Base-by-base conservation (phyloP, 192 early-diverging fungal species). In the Cladochytrium replicatum region DNA sequence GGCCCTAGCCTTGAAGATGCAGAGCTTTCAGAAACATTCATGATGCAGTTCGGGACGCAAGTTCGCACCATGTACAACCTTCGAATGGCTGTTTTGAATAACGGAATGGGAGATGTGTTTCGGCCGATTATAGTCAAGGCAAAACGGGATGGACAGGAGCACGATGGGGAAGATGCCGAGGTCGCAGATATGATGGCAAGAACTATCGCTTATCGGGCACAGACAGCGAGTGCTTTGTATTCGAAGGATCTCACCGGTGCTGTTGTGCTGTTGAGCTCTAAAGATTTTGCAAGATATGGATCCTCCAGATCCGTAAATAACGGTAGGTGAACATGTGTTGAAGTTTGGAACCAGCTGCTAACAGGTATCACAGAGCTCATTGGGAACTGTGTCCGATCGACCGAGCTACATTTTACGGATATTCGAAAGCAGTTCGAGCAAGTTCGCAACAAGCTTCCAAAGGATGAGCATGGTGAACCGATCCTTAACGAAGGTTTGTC, bases 381-480 rank as follows among this genome's bases (percentile, higher is more conserved):
- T 61, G 41, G 69, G 40, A 58, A 72, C 24, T 84, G 82, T 50
- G 63, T 68, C 49, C 65, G 68, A 13, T 74, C 82, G 9, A 85
- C 85, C 0, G 86, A 88, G 46, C 80, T 87, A 39, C 86, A 88
- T 66, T 87, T 87, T 60, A 62, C 81, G 4, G 60, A 70, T 29
- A 63, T 88, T 29, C 78, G 81, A 32, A 60, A 64, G 1, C 86
- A 88, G 58, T 43, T 87, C 27, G 52, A 67, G 29, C 55, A 55
- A 5, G 62, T 86, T 29, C 67, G 74, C 50, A 56, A 66, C 0
- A 68, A 77, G 25, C 71, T 80, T 29, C 52, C 58, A 9, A 44
- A 54, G 19, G 55, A 56, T 27, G 64, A 70, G 9, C 8, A 28
- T 22, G 60, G 50, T 9, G 31, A 46, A 2, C 49, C 38, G 2